Conservation (phyloP, 2,329 filamentous ascomycete genomes). For the Penicillium frequentans region DNA sequence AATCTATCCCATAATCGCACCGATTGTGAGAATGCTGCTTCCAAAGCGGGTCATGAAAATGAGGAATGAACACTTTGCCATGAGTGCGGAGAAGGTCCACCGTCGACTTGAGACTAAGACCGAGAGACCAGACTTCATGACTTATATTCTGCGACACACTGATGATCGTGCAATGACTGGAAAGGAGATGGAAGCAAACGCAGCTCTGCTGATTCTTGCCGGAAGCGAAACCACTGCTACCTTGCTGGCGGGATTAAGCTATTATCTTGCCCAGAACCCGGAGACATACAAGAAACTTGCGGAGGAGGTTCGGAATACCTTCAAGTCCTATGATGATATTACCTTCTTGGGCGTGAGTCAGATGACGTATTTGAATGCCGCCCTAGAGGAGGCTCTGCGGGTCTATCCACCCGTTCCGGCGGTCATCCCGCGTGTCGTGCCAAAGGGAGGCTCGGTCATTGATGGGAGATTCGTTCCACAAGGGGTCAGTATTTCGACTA, state of each 20-base stretch:
- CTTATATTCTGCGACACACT: conserved; percentile 36
- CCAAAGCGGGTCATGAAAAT: conserved; percentile 9
- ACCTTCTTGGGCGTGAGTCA: conserved; percentile 28
- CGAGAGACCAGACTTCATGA: conserved; percentile 42
- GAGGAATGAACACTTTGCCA: conserved; percentile 10
- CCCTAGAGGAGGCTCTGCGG: conserved; percentile 44
- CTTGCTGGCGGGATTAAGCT: conserved; percentile 40
- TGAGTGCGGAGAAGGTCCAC: conserved; percentile 25
- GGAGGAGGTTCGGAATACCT: conserved; percentile 18
- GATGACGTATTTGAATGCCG: conserved; percentile 40
- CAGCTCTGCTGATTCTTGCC: conserved; percentile 41
- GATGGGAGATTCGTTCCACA: conserved; percentile 38
- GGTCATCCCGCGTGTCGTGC: conserved; percentile 35
- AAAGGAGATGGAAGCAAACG: conserved; percentile 41
- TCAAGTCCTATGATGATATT: conserved; percentile 32
- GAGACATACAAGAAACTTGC: conserved; percentile 7
- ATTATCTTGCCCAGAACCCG: conserved; percentile 31
- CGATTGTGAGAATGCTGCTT: conserved; percentile 8
- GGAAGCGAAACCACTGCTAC: conserved; percentile 50
- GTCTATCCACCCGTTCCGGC: conserved; percentile 44
- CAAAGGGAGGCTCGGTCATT: conserved; percentile 36
- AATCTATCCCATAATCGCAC: conserved; percentile 16
- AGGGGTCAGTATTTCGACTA: conserved; percentile 12
- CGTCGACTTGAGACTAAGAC: conserved; percentile 24
- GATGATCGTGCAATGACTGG: conserved; percentile 27